These are phyloP conservation scores for Chrysopogon serrulatus DNA, from an alignment of 176 grass and related monocot species.

Conservation along the genomic window DNA sequence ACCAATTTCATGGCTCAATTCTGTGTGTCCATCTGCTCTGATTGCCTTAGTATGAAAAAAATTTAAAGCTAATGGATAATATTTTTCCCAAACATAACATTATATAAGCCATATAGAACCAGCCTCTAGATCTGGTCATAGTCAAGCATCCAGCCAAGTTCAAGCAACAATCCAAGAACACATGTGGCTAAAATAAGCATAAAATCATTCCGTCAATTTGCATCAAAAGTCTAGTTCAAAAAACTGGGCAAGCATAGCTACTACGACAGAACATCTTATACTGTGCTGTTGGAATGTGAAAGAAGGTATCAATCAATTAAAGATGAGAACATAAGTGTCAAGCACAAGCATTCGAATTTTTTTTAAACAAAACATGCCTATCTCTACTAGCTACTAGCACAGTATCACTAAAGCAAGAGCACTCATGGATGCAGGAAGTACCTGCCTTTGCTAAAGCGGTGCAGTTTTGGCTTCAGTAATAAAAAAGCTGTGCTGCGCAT, in stretches of 20 bases:
- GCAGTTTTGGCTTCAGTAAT: background rate
- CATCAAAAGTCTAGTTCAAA: background rate
- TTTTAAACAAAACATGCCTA: background rate
- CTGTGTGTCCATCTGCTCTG: slow-evolving; percentile 62
- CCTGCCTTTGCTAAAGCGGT: slow-evolving; percentile 11
- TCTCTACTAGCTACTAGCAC: slow-evolving; percentile 7
- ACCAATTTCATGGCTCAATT: slow-evolving; percentile 71
- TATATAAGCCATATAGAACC: background rate
- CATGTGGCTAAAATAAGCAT: background rate
- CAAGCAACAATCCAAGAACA: background rate
- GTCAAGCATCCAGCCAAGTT: background rate
- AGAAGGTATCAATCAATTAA: background rate
- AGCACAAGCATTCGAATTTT: background rate
- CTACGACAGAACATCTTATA: background rate
- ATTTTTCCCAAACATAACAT: background rate
- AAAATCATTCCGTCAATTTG: background rate
- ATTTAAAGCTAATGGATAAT: background rate
- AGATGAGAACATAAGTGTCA: background rate
- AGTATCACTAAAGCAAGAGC: background rate
- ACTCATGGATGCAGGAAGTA: background rate
- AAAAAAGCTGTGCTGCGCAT: background rate
- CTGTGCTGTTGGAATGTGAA: background rate
- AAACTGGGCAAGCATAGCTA: background rate
- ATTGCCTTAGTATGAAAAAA: slow-evolving; percentile 49
- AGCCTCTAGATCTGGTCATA: background rate